These are phyloP conservation scores for Fusarium redolens DNA, from an alignment of 2,329 filamentous ascomycete species.

Conservation along the genomic window DNA sequence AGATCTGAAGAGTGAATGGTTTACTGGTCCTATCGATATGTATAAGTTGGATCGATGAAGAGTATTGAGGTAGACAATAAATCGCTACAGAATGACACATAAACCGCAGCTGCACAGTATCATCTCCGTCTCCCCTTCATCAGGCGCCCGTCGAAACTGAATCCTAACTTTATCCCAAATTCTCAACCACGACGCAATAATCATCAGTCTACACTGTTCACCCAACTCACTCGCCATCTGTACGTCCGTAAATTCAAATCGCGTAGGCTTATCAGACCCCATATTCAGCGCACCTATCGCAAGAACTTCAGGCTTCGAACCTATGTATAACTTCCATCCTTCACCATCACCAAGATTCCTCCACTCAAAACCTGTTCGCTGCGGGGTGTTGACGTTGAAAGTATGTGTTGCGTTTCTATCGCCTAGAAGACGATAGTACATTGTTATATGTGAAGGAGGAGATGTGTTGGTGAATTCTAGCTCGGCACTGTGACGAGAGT, in stretches of 20 bases:
- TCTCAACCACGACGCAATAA: neutral
- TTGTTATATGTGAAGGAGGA: neutral
- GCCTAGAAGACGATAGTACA: neutral
- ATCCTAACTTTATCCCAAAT: slow-evolving; percentile 12
- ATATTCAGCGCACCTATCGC: slow-evolving; percentile 1
- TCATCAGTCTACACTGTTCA: neutral
- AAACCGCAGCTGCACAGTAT: neutral
- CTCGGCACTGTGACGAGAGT: neutral
- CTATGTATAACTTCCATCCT: slow-evolving; percentile 1
- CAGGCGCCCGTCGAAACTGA: neutral
- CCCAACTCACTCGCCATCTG: neutral
- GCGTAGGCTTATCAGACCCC: neutral
- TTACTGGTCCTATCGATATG: no score
- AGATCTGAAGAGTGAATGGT: no score
- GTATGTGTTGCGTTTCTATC: neutral
- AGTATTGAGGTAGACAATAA: no score
- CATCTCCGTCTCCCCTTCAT: neutral
- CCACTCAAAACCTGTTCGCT: neutral
- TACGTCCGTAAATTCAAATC: neutral
- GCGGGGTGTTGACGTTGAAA: neutral
- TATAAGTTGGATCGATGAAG: no score
- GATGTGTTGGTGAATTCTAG: neutral
- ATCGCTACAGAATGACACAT: neutral
- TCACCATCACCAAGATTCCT: neutral
- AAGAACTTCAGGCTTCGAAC: neutral